These are phyloP conservation scores for Symbiodinium natans DNA, from an alignment of 73 alveolate genomes.

Conservation along the genomic window DNA sequence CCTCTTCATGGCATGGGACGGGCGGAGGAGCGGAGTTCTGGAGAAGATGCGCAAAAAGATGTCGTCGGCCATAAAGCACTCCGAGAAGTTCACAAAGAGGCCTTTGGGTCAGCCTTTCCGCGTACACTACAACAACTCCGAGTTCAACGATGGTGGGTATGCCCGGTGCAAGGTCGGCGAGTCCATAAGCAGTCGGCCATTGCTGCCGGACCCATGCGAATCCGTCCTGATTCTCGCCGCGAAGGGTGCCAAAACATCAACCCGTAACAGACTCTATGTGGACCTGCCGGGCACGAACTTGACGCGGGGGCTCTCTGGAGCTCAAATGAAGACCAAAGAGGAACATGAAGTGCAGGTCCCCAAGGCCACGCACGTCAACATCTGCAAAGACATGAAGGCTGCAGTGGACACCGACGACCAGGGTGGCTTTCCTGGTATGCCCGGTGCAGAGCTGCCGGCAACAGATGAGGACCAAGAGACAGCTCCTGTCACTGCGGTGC, in stretches of 20 bases:
- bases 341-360: not conserved
- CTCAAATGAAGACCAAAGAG: not conserved
- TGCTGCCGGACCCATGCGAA: not conserved
- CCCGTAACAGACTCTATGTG: not conserved
- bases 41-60: no score
- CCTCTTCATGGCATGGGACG: no score
- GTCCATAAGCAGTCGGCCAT: no score
- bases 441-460: not conserved
- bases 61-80: no score
- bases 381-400: not conserved
- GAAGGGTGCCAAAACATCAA: not conserved
- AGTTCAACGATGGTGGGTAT: no score
- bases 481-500: not conserved
- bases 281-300: not conserved
- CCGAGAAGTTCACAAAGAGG: no score
- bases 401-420: no score
- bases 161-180: no score
- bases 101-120: no score
- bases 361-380: not conserved
- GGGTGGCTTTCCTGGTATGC: no score
- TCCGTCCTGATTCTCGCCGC: not conserved
- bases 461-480: not conserved
- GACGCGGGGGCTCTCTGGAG: not conserved
- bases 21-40: no score
- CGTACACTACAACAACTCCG: no score